Percentiles rank a stretch among this genome's conserved stretches.
phyloP scores from a whole-genome alignment of 2,329 filamentous ascomycete species.

The Lomentospora prolificans region DNA sequence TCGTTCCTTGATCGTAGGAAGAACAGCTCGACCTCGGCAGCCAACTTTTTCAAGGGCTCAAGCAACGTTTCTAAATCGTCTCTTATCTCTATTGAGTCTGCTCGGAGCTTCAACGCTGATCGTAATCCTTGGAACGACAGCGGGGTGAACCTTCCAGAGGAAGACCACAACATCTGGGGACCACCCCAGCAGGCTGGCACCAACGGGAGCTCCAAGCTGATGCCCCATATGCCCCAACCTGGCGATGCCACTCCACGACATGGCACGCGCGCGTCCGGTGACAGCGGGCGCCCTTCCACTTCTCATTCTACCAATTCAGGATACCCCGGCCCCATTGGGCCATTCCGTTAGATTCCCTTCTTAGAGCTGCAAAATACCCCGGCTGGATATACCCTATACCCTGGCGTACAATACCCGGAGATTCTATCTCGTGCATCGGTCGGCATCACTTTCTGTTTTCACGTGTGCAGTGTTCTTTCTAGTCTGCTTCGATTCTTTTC shows the following conservation, averaged over 20 bases:
- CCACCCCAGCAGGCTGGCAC: constrained; percentile 14
- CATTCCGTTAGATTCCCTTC: constrained; percentile 63
- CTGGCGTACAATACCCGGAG: constrained; percentile 49
- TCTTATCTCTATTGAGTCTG: constrained; percentile 90
- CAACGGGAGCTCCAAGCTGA: constrained; percentile 39
- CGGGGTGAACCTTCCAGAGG: constrained; percentile 85
- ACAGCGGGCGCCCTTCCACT: constrained; percentile 86
- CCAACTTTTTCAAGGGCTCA: constrained; percentile 86
- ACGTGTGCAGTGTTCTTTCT: constrained; percentile 11
- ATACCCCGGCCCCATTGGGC: constrained; percentile 88
- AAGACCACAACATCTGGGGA: constrained; percentile 57
- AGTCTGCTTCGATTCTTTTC: constrained; percentile 10
- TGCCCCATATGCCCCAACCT: constrained; percentile 52
- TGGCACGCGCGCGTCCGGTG: constrained; percentile 72
- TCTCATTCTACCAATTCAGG: constrained; percentile 92
- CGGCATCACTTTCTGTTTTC: constrained; percentile 23
- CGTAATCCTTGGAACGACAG: constrained; percentile 98
- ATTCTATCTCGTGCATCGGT: constrained; percentile 34
- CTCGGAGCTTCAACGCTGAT: constrained; percentile 80
- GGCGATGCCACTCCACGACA: constrained; percentile 81
- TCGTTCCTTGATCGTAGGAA: constrained; percentile 95
- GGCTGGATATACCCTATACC: constrained; percentile 62
- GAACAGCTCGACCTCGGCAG: constrained; percentile 77
- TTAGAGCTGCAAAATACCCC: constrained; percentile 42
- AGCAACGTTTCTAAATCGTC: constrained; percentile 90